Evolutionary conservation across 495 filamentous ascomycete species (phyloP).

Genomic region (Tetracladium marchalianum): DNA sequence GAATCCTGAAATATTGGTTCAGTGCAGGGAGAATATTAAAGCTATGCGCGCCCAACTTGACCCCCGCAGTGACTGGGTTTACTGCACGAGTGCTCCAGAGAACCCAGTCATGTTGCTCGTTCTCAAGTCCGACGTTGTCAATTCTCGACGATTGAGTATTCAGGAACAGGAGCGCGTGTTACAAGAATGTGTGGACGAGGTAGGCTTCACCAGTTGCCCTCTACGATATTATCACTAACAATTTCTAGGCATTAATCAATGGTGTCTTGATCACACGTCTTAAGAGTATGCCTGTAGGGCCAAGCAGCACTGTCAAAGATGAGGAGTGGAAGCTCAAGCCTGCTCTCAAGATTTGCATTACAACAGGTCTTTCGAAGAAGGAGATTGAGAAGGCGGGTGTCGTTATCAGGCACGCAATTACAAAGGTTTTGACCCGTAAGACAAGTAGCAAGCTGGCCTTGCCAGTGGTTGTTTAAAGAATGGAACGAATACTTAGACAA

Average conservation of each 20-base stretch:
- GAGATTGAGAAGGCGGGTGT: constrained; percentile 89
- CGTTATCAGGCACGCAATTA: constrained; percentile 84
- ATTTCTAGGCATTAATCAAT: constrained; percentile 57
- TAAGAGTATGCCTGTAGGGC: constrained; percentile 60
- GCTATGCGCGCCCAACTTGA: constrained; percentile 81
- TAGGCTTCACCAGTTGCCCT: constrained; percentile 27
- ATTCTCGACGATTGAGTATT: constrained; percentile 51
- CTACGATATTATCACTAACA: background rate
- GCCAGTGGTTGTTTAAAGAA: constrained; percentile 5
- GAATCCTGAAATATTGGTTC: constrained; percentile 63
- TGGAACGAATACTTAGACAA: background rate
- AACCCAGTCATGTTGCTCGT: constrained; percentile 80
- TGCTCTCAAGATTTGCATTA: constrained; percentile 84
- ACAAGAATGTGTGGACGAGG: constrained; percentile 91
- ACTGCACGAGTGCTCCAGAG: constrained; percentile 68
- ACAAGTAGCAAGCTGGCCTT: constrained; percentile 17
- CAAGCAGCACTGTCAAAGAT: constrained; percentile 50
- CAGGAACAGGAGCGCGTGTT: constrained; percentile 78
- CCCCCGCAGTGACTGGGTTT: constrained; percentile 85
- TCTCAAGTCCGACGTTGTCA: constrained; percentile 75
- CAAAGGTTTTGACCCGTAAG: constrained; percentile 60
- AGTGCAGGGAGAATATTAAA: constrained; percentile 72
- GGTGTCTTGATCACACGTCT: constrained; percentile 80
- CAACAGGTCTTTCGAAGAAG: constrained; percentile 78
- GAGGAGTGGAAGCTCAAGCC: constrained; percentile 53